Base-by-base conservation (phyloP, 2,329 filamentous ascomycete species). In the Leptographium radiaticola region DNA sequence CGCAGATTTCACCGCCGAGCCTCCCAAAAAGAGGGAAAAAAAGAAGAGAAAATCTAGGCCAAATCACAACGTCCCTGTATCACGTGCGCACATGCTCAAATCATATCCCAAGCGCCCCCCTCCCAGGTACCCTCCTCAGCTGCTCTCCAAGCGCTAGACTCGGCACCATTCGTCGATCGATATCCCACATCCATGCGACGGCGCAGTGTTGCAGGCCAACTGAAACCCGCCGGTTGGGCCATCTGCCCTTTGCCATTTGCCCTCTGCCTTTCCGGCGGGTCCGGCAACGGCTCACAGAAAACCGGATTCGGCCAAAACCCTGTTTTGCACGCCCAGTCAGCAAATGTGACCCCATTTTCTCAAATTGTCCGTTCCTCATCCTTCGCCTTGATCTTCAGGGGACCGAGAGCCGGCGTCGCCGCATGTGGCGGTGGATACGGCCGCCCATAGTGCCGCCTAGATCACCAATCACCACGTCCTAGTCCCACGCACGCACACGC, bases 231-330 rank as follows among this genome's bases (percentile, higher is more conserved):
- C 34, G 34, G 9, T 13, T 36, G 34, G 34, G 34, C 34, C 12
- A 10, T 9, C 6, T 2, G 34, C 34, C 34, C 9, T 13, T 3
- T 36, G 25, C 25, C 25, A 25, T 25, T 25, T 25, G 25, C 34
- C 25, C 12, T 31, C 43, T 45, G 43, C 20, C 43, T 10, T 16
- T 45, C 43, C 4, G 25, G 43, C 31, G 13, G 43, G 43, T 45
- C 25, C 25, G 25, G 39, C 11, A 16, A 13, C 16, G 12, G 53
- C 56, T 65, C 60, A 66, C 36, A 66, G 60, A 61, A 66, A 66
- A 42, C 65, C 65, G 43, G 65, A 66, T 52, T 66, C 65, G 57
- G 65, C 65, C 57, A 66, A 54, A 48, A 66, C 65, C 56, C 65
- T 66, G 56, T 55, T 49, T 31, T 31, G 11, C 20, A 45, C n/a